Percentiles rank a stretch among this genome's conserved stretches.
Evolutionary conservation across 2,329 filamentous ascomycete genomes (phyloP).

Genomic region (Claviceps sp.): DNA sequence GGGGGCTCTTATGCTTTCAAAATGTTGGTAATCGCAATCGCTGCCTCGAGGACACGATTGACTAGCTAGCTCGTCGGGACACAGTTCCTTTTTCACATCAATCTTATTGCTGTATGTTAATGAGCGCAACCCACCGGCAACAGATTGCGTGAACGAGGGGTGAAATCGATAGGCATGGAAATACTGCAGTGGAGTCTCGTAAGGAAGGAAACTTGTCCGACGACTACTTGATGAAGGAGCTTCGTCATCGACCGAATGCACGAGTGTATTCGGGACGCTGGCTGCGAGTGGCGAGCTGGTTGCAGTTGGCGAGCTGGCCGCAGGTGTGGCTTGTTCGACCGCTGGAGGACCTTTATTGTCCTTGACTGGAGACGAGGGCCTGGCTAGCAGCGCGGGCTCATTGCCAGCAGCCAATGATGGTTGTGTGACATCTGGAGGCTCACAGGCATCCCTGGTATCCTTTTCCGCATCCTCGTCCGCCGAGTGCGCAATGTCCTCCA

Average conservation of each 20-base stretch:
- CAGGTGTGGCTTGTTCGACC: background rate
- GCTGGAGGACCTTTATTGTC: background rate
- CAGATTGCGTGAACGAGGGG: slow-evolving; percentile 54
- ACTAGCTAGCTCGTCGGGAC: slow-evolving; percentile 59
- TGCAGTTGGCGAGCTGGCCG: background rate
- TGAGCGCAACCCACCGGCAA: slow-evolving; percentile 69
- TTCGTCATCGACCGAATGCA: background rate
- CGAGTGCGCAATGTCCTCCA: slow-evolving; percentile 11
- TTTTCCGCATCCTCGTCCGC: slow-evolving; percentile 27
- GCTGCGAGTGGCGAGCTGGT: background rate
- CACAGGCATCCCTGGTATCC: slow-evolving; percentile 35
- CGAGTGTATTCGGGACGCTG: background rate
- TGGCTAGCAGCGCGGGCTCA: slow-evolving; percentile 5
- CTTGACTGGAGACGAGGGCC: background rate
- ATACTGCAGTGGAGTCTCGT: slow-evolving; percentile 67
- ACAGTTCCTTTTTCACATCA: slow-evolving; percentile 59
- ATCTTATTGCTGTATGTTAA: slow-evolving; percentile 91
- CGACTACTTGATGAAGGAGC: slow-evolving; percentile 11
- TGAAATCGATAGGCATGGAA: slow-evolving; percentile 90
- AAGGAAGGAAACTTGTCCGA: slow-evolving; percentile 36
- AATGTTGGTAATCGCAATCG: slow-evolving; percentile 68
- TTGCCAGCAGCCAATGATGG: background rate
- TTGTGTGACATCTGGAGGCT: slow-evolving; percentile 33
- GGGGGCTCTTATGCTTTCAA: slow-evolving; percentile 30
- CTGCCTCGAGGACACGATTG: slow-evolving; percentile 57